Percentiles rank a stretch among this genome's conserved stretches.
These are phyloP conservation scores for Candida pseudoviswanathii DNA, from an alignment of 1,139 yeast genomes.

Conservation along the genomic window DNA sequence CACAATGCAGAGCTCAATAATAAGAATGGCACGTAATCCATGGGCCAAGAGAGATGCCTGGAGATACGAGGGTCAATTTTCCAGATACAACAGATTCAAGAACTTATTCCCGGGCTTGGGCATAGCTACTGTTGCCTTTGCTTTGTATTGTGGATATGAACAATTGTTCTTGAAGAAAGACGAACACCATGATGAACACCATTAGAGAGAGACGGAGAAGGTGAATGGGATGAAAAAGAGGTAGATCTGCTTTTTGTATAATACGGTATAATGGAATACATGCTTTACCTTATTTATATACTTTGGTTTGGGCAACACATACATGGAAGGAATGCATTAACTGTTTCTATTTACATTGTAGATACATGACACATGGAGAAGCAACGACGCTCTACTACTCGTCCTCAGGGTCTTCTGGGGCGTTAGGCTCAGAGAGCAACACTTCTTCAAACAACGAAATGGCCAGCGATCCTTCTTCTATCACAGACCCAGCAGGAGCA, in stretches of 20 bases:
- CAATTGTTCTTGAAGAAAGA: constrained; percentile 44
- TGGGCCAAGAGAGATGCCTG: constrained; percentile 82
- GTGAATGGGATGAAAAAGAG: background rate
- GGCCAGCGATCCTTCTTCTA: constrained; percentile 20
- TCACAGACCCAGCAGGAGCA: constrained; percentile 28
- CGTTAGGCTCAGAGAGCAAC: background rate
- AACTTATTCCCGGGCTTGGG: constrained; percentile 86
- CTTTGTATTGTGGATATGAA: constrained; percentile 66
- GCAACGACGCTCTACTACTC: background rate
- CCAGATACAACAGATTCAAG: constrained; percentile 68
- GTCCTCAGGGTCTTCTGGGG: background rate
- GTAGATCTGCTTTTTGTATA: background rate
- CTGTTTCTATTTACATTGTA: constrained; percentile 1
- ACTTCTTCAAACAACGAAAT: constrained; percentile 29
- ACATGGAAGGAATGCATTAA: background rate
- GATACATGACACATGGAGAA: background rate
- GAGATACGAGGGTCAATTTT: constrained; percentile 85
- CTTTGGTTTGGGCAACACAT: background rate
- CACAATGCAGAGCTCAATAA: constrained; percentile 4
- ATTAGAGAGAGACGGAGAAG: constrained; percentile 17
- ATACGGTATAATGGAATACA: background rate
- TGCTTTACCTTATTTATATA: constrained; percentile 3
- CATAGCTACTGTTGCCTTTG: constrained; percentile 76
- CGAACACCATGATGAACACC: constrained; percentile 25
- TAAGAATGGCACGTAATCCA: constrained; percentile 30